These are phyloP conservation scores for Trypanosoma caninum DNA, from an alignment of 208 protist species.

Conservation along the genomic window DNA sequence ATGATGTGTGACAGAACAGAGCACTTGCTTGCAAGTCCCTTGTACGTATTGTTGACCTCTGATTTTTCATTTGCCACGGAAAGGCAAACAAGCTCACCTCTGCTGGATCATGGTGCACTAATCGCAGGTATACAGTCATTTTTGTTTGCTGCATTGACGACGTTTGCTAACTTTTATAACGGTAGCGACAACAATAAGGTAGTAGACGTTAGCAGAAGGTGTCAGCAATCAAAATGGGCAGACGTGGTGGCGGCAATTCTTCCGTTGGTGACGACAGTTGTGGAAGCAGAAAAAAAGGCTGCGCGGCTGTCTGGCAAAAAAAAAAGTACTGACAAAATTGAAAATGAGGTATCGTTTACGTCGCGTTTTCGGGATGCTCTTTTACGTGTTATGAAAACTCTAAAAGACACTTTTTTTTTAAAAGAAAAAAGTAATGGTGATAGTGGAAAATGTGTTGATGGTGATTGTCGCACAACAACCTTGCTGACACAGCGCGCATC, in stretches of 20 bases:
- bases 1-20: conserved; percentile 59
- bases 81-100: not conserved
- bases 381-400: conserved; percentile 1
- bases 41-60: conserved; percentile 50
- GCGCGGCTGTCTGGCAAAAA: not conserved
- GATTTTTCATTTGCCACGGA: no score
- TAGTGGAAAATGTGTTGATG: not conserved
- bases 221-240: conserved; percentile 8
- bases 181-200: not conserved
- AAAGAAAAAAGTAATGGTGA: not conserved
- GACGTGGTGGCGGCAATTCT: conserved; percentile 19
- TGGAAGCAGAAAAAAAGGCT: conserved; percentile 9
- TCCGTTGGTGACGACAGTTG: conserved; percentile 5
- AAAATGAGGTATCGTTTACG: conserved; percentile 3
- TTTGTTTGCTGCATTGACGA: not conserved
- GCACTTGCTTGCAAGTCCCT: conserved; percentile 45
- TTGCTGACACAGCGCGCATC: conserved; percentile 1
- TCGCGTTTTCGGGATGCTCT: not conserved
- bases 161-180: not conserved
- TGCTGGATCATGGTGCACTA: not conserved
- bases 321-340: not conserved
- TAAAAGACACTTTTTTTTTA: not conserved
- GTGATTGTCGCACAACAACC: not conserved
- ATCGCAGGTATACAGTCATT: not conserved
- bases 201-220: not conserved